Evolutionary conservation across 495 filamentous ascomycete species (phyloP), one percentile per base, ranked within the genome.

Genomic region (Xylaria flabelliformis): DNA sequence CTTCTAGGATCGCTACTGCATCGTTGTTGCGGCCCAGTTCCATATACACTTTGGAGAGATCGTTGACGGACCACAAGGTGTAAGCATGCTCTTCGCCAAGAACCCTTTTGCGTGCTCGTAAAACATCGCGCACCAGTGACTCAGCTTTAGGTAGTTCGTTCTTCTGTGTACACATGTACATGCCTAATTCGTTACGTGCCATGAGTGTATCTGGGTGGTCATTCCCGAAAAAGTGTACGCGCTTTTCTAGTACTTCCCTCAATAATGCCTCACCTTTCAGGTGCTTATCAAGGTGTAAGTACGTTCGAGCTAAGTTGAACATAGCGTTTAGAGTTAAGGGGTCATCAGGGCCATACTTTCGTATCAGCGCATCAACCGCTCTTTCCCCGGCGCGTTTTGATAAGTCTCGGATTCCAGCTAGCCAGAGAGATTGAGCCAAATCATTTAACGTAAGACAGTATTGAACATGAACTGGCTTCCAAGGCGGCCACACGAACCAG

Each of bases 31-130:
- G 73, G 7, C 76, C 73, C 39, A 73, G 71, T 42, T 74, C 77
- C 51, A 71, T 75, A 70, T 77, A 76, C n/a, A 80, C 72, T 65
- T 81, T 81, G 15, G 79, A 77, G 44, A 82, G 74, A 65, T 82
- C 79, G 41, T 81, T 80, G 48, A 81, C 73, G 17, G 80, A 75
- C 78, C 78, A 80, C 36, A 79, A 70, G 26, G 78, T 80, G 67
- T 81, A 81, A 44, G 80, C 78, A 71, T 81, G 78, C 62, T 82
- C 80, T 62, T 73, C 58, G 4, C 80, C 78, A 3, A 82, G 78
- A 21, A 79, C 53, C 15, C 62, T 74, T 48, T 74, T 78, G 36
- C 80, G 71, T 41, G 51, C 63, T 29, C 77, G 66, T 24, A 78
- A 42, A 26, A 76, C 77, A 48, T 64, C 68, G 32, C 70, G 36